phyloP scores from a whole-genome alignment of 2,329 filamentous ascomycete genomes.

The Fusarium circinatum region DNA sequence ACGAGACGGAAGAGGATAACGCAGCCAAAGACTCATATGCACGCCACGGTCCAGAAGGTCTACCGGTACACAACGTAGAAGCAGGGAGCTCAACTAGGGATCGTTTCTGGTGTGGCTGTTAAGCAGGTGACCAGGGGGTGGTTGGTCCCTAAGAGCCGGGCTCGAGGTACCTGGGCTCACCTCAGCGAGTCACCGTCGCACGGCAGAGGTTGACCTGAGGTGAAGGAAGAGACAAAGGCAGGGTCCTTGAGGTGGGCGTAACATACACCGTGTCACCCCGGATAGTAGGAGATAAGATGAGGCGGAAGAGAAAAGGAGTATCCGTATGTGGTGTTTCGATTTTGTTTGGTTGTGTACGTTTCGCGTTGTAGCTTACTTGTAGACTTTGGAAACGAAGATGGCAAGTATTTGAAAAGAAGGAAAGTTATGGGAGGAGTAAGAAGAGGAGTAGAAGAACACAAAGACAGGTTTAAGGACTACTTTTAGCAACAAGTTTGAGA shows the following conservation, averaged over 20 bases:
- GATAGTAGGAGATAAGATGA: conserved; percentile 9
- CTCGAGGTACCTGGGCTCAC: conserved; percentile 3
- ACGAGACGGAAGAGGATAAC: neutral
- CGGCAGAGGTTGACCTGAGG: conserved; percentile 19
- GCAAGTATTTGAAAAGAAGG: neutral
- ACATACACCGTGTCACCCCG: conserved; percentile 26
- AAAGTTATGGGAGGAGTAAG: neutral
- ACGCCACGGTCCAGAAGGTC: conserved; percentile 12
- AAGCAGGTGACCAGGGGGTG: conserved; percentile 26
- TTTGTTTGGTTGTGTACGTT: neutral
- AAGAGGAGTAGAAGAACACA: neutral
- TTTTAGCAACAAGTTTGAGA: conserved; percentile 14
- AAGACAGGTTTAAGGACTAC: neutral
- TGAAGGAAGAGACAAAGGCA: conserved; percentile 11
- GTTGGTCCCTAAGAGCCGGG: conserved; percentile 1
- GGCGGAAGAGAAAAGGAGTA: conserved; percentile 9
- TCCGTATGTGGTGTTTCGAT: neutral
- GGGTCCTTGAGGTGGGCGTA: conserved; percentile 12
- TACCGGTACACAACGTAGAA: neutral
- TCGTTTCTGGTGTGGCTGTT: conserved; percentile 6
- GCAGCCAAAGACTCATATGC: neutral
- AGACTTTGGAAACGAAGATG: neutral
- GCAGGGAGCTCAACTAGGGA: neutral
- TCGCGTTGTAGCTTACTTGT: neutral
- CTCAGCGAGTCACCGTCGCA: conserved; percentile 29